Percentiles rank a stretch among this genome's conserved stretches.
Evolutionary conservation across 257 asterid species (phyloP).

Genomic region (Penstemon newberryi): DNA sequence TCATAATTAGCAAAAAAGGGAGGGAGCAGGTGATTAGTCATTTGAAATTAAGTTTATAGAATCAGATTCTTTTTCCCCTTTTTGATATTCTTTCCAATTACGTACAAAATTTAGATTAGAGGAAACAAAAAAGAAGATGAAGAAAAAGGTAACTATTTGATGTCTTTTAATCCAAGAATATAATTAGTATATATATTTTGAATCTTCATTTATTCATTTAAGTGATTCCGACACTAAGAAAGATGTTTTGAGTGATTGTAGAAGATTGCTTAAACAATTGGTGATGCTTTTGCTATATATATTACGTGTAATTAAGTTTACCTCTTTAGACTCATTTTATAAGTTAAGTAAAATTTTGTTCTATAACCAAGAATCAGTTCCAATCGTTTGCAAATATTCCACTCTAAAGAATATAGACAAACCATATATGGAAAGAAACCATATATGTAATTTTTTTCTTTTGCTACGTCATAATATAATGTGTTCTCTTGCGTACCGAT

Average conservation of each 20-base stretch:
- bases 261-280: slow-evolving; percentile 44
- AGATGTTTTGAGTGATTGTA: not conserved
- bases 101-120: slow-evolving; percentile 28
- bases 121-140: slow-evolving; percentile 35
- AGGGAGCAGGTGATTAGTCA: slow-evolving; percentile 19
- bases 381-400: slow-evolving; percentile 11
- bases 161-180: slow-evolving; percentile 33
- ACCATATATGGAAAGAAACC: not conserved
- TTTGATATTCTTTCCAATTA: slow-evolving; percentile 33
- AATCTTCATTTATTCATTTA: slow-evolving; percentile 17
- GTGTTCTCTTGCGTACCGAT: too few relatives aligned
- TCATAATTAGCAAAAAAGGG: slow-evolving; percentile 7
- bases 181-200: slow-evolving; percentile 30
- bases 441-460: too few relatives aligned
- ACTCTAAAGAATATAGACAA: not conserved
- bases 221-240: not conserved
- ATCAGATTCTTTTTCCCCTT: slow-evolving; percentile 50
- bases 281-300: slow-evolving; percentile 29
- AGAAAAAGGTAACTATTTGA: slow-evolving; percentile 6
- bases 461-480: too few relatives aligned
- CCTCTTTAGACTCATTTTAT: slow-evolving; percentile 39
- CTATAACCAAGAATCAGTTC: slow-evolving; percentile 32
- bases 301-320: slow-evolving; percentile 30
- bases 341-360: slow-evolving; percentile 40
- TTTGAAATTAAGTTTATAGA: slow-evolving; percentile 31